A percentile compares a stretch with the other conserved stretches of the same genome.
Evolutionary conservation across 306 rosid species (phyloP).

Genomic region (Astragalus membranaceus): DNA sequence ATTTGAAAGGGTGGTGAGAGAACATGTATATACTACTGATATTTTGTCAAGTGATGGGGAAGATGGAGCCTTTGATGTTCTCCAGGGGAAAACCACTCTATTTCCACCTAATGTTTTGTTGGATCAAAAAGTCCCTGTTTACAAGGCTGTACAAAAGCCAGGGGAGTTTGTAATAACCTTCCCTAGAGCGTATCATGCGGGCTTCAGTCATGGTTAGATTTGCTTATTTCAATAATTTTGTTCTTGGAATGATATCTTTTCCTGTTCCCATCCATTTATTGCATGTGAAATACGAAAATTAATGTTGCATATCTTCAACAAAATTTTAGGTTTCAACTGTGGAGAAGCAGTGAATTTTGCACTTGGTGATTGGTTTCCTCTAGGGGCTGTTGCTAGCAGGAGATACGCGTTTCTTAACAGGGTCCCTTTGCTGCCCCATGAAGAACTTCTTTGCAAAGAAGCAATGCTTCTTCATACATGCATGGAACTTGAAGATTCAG

Average conservation of each 20-base stretch:
- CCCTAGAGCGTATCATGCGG: constrained; percentile 94
- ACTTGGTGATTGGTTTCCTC: constrained; percentile 87
- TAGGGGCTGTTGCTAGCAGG: constrained; percentile 86
- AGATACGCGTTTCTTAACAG: constrained; percentile 82
- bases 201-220: constrained; percentile 87
- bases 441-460: constrained; percentile 94
- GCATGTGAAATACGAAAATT: background rate
- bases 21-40: constrained; percentile 76
- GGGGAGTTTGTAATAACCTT: constrained; percentile 92
- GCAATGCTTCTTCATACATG: constrained; percentile 62
- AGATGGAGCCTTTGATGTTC: constrained; percentile 95
- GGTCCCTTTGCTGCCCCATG: constrained; percentile 88
- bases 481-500: constrained; percentile 69
- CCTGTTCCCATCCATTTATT: background rate
- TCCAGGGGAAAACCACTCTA: constrained; percentile 84
- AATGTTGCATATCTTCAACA: constrained; percentile 15
- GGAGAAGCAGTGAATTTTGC: constrained; percentile 99
- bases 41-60: constrained; percentile 74
- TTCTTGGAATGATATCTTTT: constrained; percentile 8
- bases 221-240: constrained; percentile 3
- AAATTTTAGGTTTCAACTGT: constrained; percentile 79
- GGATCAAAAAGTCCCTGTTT: constrained; percentile 82
- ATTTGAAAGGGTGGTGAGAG: constrained; percentile 81
- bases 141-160: constrained; percentile 90
- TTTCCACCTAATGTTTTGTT: constrained; percentile 88